Percentiles rank a stretch among this genome's conserved stretches.
Conservation (phyloP, 1,139 yeast species). For the Diutina rugosa region DNA sequence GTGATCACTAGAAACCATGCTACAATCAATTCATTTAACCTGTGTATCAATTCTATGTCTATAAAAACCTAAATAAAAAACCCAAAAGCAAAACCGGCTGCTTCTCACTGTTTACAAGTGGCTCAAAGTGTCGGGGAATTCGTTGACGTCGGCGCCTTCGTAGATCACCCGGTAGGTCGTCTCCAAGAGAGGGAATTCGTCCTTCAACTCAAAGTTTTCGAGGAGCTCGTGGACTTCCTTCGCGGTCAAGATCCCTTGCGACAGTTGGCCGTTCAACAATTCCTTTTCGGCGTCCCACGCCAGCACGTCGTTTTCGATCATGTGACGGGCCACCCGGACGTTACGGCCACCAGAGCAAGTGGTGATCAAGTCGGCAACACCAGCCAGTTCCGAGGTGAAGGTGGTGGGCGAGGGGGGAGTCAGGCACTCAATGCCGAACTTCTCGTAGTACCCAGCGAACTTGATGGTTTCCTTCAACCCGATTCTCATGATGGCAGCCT, state of each 20-base stretch:
- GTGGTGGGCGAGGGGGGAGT: slow-evolving; percentile 9
- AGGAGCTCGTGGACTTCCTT: slow-evolving; percentile 36
- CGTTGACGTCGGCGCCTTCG: slow-evolving; percentile 7
- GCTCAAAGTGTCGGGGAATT: slow-evolving; percentile 1
- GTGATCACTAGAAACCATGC: not conserved
- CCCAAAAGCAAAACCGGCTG: not conserved
- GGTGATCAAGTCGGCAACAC: slow-evolving; percentile 38
- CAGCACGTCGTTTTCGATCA: slow-evolving; percentile 31
- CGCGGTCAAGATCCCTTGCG: slow-evolving; percentile 36
- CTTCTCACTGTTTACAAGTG: not conserved
- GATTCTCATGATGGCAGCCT: slow-evolving; percentile 36
- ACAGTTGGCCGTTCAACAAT: slow-evolving; percentile 36
- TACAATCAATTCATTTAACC: not conserved
- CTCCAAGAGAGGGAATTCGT: slow-evolving; percentile 34
- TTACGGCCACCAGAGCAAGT: slow-evolving; percentile 39
- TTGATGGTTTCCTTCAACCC: slow-evolving; percentile 31
- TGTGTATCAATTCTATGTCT: not conserved
- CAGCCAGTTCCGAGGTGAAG: slow-evolving; percentile 35
- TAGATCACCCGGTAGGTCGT: slow-evolving; percentile 34
- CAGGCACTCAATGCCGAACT: not conserved
- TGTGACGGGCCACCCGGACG: slow-evolving; percentile 33
- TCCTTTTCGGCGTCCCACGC: slow-evolving; percentile 32
- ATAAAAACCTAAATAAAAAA: not conserved
- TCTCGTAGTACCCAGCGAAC: slow-evolving; percentile 12
- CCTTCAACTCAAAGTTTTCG: slow-evolving; percentile 16